Evolutionary conservation across 2,329 filamentous ascomycete species (phyloP), one percentile per base, ranked within the genome.

Genomic region (Aspergillus hortae): DNA sequence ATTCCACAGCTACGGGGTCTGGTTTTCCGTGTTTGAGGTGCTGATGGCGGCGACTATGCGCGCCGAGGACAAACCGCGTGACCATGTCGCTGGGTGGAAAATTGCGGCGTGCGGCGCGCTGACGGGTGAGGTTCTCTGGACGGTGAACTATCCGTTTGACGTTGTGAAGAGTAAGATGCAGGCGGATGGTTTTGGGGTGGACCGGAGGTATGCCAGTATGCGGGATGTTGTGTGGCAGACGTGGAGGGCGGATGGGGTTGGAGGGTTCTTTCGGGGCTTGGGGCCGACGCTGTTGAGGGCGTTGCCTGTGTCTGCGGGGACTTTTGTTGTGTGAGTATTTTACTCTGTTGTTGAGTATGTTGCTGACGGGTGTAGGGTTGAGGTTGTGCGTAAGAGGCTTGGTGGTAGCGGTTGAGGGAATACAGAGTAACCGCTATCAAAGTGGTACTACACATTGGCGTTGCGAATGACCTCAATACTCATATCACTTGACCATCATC

Each of bases 111-210:
- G 96, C 69, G 92, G 92, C 50, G 92, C 92, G n/a, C 72, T 96
- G 27, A 92, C 92, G 0, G 92, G 92, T 57, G 92, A 96, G 78
- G 88, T 85, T 50, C 80, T 97, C 51, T 97, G 92, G 92, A 77
- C 96, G 47, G 80, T 81, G 15, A 95, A 89, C 66, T 96, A 97
- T 74, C 92, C 92, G 15, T 87, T 96, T 57, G 92, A 97, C 74
- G 91, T 96, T 19, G 74, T 96, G 73, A 96, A 97, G 87, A 95
- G 89, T 74, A 96, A 95, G 82, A 96, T 96, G 92, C 92, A 97
- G 81, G 95, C 86, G 48, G 92, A 96, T 74, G 91, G 88, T 0
- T 92, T 95, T 67, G 89, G 88, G 1, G 66, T 58, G 2, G 74
- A 80, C 53, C 83, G 85, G 76, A 80, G 78, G 66, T 96, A 88